A percentile compares a stretch with the other conserved stretches of the same genome.
Evolutionary conservation across 164 flowering plant genomes (phyloP).

Genomic region (Stephania cephalantha): DNA sequence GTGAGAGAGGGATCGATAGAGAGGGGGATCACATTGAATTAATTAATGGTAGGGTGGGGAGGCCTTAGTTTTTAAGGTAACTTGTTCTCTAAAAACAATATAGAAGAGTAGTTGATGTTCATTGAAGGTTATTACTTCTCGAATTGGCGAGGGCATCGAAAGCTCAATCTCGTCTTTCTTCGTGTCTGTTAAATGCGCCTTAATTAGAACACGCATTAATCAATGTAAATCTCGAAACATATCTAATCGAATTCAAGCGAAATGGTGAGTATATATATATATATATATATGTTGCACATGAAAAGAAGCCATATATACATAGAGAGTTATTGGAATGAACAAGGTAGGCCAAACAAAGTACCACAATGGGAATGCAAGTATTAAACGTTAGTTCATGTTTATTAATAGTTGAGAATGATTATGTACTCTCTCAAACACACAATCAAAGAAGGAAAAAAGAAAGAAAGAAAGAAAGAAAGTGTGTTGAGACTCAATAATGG

Average conservation of each 20-base stretch:
- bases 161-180: no score
- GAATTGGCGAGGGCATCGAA: no score
- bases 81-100: not conserved
- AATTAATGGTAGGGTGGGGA: not conserved
- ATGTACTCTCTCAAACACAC: no score
- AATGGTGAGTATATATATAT: not conserved
- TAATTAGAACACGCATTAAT: no score
- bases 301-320: not conserved
- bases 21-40: not conserved
- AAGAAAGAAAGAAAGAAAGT: no score
- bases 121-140: not conserved
- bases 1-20: not conserved
- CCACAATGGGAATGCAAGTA: not conserved
- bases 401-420: no score
- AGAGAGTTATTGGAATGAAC: not conserved
- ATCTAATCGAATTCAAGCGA: no score
- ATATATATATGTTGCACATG: not conserved
- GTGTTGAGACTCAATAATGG: no score
- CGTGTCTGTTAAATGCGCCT: no score
- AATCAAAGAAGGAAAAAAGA: no score
- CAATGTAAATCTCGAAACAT: no score
- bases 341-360: not conserved
- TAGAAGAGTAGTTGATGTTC: not conserved
- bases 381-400: not conserved
- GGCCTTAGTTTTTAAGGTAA: not conserved